Evolutionary conservation across 345 rosid species (phyloP).

Genomic region (Conringia planisiliqua): DNA sequence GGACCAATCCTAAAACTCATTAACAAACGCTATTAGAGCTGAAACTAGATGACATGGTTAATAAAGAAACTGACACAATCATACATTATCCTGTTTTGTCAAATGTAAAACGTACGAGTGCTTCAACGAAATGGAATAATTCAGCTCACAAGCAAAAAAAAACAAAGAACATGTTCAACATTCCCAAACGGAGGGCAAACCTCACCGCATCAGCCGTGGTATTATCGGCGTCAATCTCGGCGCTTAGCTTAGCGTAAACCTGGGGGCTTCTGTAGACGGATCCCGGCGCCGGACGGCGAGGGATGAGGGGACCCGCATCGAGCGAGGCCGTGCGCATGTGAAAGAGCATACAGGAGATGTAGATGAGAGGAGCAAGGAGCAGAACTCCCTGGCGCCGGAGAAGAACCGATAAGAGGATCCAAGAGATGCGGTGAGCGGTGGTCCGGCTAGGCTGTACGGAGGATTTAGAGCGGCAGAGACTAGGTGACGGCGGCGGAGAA

Average conservation of each 20-base stretch:
- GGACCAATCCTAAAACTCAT: neutral
- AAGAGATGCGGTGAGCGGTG: conserved; percentile 67
- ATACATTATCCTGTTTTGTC: no score
- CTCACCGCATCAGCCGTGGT: conserved; percentile 88
- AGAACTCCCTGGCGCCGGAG: conserved; percentile 90
- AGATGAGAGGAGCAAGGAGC: conserved; percentile 82
- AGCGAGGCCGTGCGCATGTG: conserved; percentile 79
- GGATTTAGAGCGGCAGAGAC: conserved; percentile 60
- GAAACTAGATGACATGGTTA: no score
- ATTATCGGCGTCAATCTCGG: conserved; percentile 81
- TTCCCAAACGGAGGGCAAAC: conserved; percentile 10
- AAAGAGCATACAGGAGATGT: conserved; percentile 84
- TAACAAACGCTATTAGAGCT: no score
- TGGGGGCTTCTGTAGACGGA: conserved; percentile 90
- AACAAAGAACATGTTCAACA: neutral
- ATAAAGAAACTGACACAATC: no score
- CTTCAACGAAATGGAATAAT: neutral
- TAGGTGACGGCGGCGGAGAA: conserved; percentile 83
- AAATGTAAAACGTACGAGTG: neutral
- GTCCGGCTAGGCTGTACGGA: conserved; percentile 36
- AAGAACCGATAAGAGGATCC: conserved; percentile 69
- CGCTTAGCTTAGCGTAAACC: conserved; percentile 67
- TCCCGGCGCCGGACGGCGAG: conserved; percentile 71
- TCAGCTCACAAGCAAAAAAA: conserved; percentile 1
- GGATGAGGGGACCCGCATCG: conserved; percentile 53